Percentiles rank a stretch among this genome's conserved stretches.
Evolutionary conservation across 495 filamentous ascomycete genomes (phyloP).

Genomic region (Amorphotheca resinae): DNA sequence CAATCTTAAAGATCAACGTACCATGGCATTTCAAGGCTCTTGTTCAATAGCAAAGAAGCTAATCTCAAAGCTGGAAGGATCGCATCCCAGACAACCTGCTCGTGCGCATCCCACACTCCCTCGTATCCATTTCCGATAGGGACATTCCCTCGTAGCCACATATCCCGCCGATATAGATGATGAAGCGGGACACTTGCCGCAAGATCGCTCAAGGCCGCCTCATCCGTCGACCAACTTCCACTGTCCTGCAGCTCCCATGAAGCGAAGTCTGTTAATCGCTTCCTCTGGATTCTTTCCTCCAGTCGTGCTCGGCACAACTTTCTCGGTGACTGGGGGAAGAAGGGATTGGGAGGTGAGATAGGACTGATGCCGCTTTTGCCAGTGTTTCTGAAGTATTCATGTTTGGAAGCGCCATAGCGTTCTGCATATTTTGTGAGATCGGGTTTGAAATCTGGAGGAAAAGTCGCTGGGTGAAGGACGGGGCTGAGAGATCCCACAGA

Average conservation of each 20-base stretch:
- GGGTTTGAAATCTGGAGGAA: not conserved
- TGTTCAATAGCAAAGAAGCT: no score
- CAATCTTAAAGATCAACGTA: no score
- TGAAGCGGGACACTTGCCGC: no score
- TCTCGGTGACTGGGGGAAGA: not conserved
- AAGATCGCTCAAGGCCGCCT: no score
- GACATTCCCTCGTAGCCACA: no score
- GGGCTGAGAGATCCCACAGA: not conserved
- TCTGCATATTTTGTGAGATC: not conserved
- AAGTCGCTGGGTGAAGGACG: not conserved
- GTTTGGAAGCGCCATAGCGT: not conserved
- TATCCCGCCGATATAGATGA: no score
- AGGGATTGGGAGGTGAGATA: not conserved
- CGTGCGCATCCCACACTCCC: no score
- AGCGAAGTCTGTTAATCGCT: not conserved
- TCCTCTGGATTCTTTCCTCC: not conserved
- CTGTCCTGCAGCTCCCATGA: not conserved
- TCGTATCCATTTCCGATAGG: no score
- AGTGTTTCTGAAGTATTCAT: not conserved
- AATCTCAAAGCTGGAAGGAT: no score
- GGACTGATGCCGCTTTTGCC: not conserved
- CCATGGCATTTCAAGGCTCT: no score
- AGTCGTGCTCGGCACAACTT: not conserved
- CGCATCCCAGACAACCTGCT: no score
- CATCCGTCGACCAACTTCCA: no score